Base-by-base conservation (phyloP, 192 early-diverging fungal genomes). In the Paraglomus brasilianum region DNA sequence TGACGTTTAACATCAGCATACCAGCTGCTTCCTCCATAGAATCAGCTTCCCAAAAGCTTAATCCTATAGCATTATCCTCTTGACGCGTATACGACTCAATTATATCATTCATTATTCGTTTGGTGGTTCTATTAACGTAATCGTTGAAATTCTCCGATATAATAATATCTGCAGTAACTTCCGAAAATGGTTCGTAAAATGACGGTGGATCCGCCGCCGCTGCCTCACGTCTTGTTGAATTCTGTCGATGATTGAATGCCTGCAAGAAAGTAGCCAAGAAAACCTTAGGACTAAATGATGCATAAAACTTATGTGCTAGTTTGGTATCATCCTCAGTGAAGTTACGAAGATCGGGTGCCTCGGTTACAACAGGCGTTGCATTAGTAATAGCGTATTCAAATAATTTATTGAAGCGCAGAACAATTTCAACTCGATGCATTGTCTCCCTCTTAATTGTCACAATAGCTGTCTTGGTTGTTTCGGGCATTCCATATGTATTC, bases 231-330 rank as follows among this genome's bases (percentile, higher is more conserved):
- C 78, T 69, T 17, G 59, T 67, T 5, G 75, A 64, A 44, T 80
- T 80, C 66, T 71, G 74, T 46, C 68, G 70, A 49, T 80, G 78
- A 9, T 72, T 70, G 43, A 50, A 80, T 0, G 78, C 65, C 46
- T 80, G 78, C 10, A 77, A 48, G 39, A 80, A 22, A 8, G 78
- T 77, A 14, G 78, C 78, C 17, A 80, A 52, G 22, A 43, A n/a
- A 0, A 66, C 41, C 72, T 80, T 80, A 45, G 64, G 44, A 1
- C 71, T 68, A 17, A 62, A 75, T 24, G 42, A 9, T 1, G 49
- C 64, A 71, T 75, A 80, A 38, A 77, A 80, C 30, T 68, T 58
- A 42, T 77, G 52, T 5, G 73, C 62, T 15, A 74, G 19, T 0
- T 7, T 17, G 2, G 38, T 21, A 17, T 61, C 47, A 1, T 69